These are phyloP conservation scores for Hyaloperonospora brassicae DNA, from an alignment of 352 stramenopile species.

Conservation along the genomic window DNA sequence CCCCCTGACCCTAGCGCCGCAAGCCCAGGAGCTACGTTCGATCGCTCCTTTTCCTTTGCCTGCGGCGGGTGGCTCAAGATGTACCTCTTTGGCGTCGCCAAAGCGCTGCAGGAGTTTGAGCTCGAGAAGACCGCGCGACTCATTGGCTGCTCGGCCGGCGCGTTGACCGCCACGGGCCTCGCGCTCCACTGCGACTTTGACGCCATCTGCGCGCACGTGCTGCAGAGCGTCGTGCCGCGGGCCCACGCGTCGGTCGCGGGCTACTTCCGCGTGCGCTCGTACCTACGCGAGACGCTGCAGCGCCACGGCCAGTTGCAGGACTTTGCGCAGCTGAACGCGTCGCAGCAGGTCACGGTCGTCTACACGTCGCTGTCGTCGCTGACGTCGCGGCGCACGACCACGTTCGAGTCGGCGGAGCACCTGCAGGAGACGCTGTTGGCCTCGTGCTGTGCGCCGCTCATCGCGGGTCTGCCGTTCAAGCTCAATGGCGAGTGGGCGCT, in stretches of 20 bases:
- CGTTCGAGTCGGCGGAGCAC: slow-evolving; percentile 58
- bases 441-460: slow-evolving; percentile 72
- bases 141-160: slow-evolving; percentile 74
- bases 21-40: too few species aligned
- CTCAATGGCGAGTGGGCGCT: slow-evolving; percentile 81
- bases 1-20: too few species aligned
- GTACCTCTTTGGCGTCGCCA: slow-evolving; percentile 83
- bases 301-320: slow-evolving; percentile 33
- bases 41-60: slow-evolving; percentile 75
- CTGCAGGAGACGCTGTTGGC: slow-evolving; percentile 58
- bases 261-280: slow-evolving; percentile 59
- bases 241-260: slow-evolving; percentile 44
- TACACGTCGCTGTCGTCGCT: slow-evolving; percentile 70
- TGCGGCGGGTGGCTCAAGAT: slow-evolving; percentile 85
- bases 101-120: slow-evolving; percentile 74
- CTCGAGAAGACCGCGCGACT: slow-evolving; percentile 49
- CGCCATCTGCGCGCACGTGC: slow-evolving; percentile 52
- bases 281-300: slow-evolving; percentile 45
- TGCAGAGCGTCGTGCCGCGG: slow-evolving; percentile 42
- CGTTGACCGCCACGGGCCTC: slow-evolving; percentile 59
- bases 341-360: slow-evolving; percentile 46
- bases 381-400: slow-evolving; percentile 53
- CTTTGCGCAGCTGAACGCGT: slow-evolving; percentile 43
- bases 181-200: slow-evolving; percentile 73
- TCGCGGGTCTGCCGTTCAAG: slow-evolving; percentile 77